These are phyloP conservation scores for Sarocladium oryzae DNA, from an alignment of 2,329 filamentous ascomycete species.

Conservation along the genomic window DNA sequence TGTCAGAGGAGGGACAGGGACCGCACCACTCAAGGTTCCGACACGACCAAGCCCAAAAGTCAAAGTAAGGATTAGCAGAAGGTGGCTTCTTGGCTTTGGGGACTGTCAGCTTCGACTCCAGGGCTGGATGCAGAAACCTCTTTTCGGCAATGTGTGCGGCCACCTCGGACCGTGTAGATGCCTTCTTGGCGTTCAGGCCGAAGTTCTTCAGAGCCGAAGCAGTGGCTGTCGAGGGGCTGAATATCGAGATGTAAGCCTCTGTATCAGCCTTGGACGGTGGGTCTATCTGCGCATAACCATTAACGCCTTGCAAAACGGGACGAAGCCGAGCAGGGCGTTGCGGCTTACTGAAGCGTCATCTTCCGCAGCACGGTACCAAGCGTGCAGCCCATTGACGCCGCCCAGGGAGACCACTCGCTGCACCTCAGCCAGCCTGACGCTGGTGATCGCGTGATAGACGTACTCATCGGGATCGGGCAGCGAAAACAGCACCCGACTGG, in stretches of 20 bases:
- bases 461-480: conserved; percentile 39
- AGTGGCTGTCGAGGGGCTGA: conserved; percentile 53
- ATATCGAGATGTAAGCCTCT: conserved; percentile 60
- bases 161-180: conserved; percentile 50
- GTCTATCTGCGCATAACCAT: conserved; percentile 24
- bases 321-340: background rate
- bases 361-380: conserved; percentile 40
- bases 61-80: conserved; percentile 57
- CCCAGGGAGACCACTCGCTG: conserved; percentile 40
- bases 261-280: conserved; percentile 53
- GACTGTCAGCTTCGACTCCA: conserved; percentile 32
- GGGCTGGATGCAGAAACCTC: conserved; percentile 42
- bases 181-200: conserved; percentile 56
- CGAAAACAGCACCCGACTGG: conserved; percentile 36
- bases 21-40: conserved; percentile 60
- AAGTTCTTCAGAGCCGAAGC: conserved; percentile 57
- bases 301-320: background rate
- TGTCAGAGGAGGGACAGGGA: conserved; percentile 44
- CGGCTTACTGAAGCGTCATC: conserved; percentile 27
- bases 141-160: conserved; percentile 49
- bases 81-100: conserved; percentile 38
- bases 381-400: conserved; percentile 38
- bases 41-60: conserved; percentile 61
- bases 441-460: conserved; percentile 45
- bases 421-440: conserved; percentile 41